Base-by-base conservation (phyloP, 371 early-diverging fungal genomes). In the Cladochytrium tenue region DNA sequence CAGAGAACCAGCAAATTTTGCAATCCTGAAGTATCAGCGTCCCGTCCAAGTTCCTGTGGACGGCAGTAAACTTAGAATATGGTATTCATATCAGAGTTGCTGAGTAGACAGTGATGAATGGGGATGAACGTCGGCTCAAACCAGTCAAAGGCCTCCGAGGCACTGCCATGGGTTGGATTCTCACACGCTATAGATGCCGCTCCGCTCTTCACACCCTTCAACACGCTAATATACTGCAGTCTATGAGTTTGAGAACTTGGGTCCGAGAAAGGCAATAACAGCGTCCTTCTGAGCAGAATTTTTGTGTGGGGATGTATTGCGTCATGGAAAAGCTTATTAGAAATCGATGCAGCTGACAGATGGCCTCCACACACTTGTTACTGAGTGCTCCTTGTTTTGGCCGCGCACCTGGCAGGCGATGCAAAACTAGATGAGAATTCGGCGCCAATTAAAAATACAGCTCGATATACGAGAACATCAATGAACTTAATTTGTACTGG, bases 151-250 rank as follows among this genome's bases (percentile, higher is more conserved):
- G 96, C 90, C 58, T 91, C 88, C 5, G 88, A 85, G 0, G 95
- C 96, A 2, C 88, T 83, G 31, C 96, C 96, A 71, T 87, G 89
- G 5, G 90, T 90, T 10, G 94, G 94, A 76, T 97, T 97, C 73
- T 97, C 97, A 74, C 94, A 92, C 15, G 97, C 96, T 0, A 97
- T n/a, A 89, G 51, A 95, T 78, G 23, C 95, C 96, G 69, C 94
- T 94, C 1, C 82, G 79, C 3, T 89, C 86, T n/a, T n/a, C n/a
- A 62, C 88, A 84, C 66, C 91, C 92, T 4, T 93, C 95, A 67
- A 96, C 92, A 36, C 90, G 81, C 35, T 86, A 79, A 63, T 78
- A 76, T n/a, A 95, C 93, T 2, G 92, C 86, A 68, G 93, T 92
- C 72, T 95, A 92, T n/a, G 95, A 87, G 77, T 92, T 94, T 17